These are phyloP conservation scores for Alternaria sp. DNA, from an alignment of 2,329 filamentous ascomycete species.

Conservation along the genomic window DNA sequence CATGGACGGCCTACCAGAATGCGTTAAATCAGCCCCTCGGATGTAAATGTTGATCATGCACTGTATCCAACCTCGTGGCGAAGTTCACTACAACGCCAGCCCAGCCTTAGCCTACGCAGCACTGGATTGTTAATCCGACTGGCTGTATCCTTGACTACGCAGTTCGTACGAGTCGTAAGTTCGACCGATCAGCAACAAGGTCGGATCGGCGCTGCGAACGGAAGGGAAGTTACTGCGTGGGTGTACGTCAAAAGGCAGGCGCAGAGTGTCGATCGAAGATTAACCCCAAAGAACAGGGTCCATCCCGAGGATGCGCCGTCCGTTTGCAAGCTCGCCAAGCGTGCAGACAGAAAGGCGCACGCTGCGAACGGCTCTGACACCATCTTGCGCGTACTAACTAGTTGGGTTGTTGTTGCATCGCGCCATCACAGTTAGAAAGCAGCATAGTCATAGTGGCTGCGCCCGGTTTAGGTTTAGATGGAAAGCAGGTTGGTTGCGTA, in stretches of 20 bases:
- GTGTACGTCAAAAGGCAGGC: background rate
- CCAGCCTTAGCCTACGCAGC: background rate
- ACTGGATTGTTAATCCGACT: background rate
- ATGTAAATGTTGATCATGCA: slow-evolving; percentile 22
- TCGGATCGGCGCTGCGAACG: background rate
- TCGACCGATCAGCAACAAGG: slow-evolving; percentile 13
- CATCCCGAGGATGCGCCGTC: background rate
- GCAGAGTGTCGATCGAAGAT: slow-evolving; percentile 2
- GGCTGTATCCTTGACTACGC: background rate
- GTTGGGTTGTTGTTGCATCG: background rate
- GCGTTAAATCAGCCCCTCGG: slow-evolving; percentile 11
- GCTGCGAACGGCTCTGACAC: slow-evolving; percentile 4
- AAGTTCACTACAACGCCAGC: slow-evolving; percentile 6
- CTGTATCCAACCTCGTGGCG: slow-evolving; percentile 23
- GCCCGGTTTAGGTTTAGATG: background rate
- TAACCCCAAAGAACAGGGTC: slow-evolving; percentile 3
- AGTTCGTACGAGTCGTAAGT: background rate
- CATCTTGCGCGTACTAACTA: background rate
- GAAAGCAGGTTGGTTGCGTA: background rate
- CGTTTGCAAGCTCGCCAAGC: background rate
- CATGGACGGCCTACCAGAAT: slow-evolving; percentile 19
- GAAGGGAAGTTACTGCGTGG: background rate
- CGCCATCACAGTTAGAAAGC: background rate
- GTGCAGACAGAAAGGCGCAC: background rate
- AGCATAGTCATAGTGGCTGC: background rate